Percentiles rank a stretch among this genome's conserved stretches.
These are phyloP conservation scores for Cyphellophora europaea DNA, from an alignment of 2,329 filamentous ascomycete species.

Conservation along the genomic window DNA sequence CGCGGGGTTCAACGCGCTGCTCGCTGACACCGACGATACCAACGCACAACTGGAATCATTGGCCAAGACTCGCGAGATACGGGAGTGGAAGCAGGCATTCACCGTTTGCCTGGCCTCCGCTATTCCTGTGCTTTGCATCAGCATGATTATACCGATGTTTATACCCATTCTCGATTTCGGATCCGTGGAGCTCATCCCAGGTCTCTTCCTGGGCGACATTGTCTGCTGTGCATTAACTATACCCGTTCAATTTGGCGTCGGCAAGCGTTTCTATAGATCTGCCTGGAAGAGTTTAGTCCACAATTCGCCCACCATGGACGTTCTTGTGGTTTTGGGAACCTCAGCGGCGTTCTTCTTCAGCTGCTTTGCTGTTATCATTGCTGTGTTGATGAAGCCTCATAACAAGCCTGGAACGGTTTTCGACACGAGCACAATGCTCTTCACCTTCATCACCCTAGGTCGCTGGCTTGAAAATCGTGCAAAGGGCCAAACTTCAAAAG, in stretches of 20 bases:
- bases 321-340: constrained; percentile 85
- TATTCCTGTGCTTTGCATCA: constrained; percentile 80
- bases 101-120: constrained; percentile 69
- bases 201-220: constrained; percentile 81
- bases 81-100: constrained; percentile 82
- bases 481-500: constrained; percentile 93
- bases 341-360: constrained; percentile 97
- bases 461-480: constrained; percentile 88
- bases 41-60: constrained; percentile 93
- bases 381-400: constrained; percentile 65
- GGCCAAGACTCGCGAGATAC: constrained; percentile 92
- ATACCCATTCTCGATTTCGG: constrained; percentile 70
- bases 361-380: constrained; percentile 74
- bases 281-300: constrained; percentile 93
- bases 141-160: constrained; percentile 90
- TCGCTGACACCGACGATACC: constrained; percentile 88
- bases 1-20: constrained; percentile 77
- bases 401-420: constrained; percentile 80
- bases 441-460: constrained; percentile 87
- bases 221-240: constrained; percentile 76
- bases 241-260: constrained; percentile 93
- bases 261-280: constrained; percentile 83
- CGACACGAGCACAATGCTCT: constrained; percentile 96
- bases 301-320: constrained; percentile 92
- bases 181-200: constrained; percentile 53